These are phyloP conservation scores for Amaranthus tricolor DNA, from an alignment of 179 eudicot species.

Conservation along the genomic window DNA sequence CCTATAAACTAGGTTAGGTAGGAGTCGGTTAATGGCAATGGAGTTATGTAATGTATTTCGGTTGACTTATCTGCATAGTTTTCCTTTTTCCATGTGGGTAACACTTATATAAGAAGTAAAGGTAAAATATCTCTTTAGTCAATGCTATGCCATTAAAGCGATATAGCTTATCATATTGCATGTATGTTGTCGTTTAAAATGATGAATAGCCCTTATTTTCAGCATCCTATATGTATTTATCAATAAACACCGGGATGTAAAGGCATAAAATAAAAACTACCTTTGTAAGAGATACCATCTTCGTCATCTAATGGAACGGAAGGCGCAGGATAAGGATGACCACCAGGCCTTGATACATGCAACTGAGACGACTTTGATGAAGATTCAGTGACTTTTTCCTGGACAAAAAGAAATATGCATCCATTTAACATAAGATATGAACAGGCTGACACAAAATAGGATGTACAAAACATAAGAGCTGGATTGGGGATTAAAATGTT, in stretches of 20 bases:
- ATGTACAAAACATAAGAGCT: not conserved
- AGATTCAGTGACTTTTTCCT: slow-evolving; percentile 84
- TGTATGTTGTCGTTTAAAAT: not conserved
- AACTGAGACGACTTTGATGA: slow-evolving; percentile 62
- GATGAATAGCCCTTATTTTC: not conserved
- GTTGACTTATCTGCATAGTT: too few relatives aligned
- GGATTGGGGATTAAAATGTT: not conserved
- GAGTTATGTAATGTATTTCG: too few relatives aligned
- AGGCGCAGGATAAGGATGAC: slow-evolving; percentile 61
- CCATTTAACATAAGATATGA: not conserved
- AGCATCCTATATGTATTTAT: not conserved
- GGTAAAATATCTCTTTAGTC: too few relatives aligned
- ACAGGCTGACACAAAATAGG: not conserved
- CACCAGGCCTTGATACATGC: slow-evolving; percentile 51
- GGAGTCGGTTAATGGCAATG: too few relatives aligned
- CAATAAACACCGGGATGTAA: slow-evolving; percentile 4
- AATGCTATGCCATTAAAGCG: not conserved
- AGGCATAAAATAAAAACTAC: slow-evolving; percentile 28
- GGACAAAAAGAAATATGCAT: slow-evolving; percentile 17
- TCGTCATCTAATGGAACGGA: slow-evolving; percentile 65
- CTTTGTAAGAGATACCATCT: slow-evolving; percentile 80
- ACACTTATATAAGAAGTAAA: too few relatives aligned
- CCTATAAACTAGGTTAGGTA: too few relatives aligned
- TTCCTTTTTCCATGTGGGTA: too few relatives aligned
- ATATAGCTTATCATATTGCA: not conserved